These are phyloP conservation scores for Cruciata laevipes DNA, from an alignment of 257 asterid species.

Conservation along the genomic window DNA sequence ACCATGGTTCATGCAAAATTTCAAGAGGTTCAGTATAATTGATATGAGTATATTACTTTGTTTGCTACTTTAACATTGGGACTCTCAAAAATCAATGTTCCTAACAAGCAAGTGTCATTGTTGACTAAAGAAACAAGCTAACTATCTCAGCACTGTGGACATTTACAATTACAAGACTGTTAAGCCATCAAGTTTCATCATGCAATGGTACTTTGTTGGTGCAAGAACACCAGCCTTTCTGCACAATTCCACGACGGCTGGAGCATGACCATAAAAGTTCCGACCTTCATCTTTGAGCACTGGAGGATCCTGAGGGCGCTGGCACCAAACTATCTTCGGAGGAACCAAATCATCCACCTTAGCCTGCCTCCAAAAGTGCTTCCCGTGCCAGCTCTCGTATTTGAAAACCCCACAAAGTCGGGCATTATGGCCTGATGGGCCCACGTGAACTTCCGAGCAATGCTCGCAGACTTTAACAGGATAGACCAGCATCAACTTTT, in stretches of 20 bases:
- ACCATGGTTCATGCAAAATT: not conserved
- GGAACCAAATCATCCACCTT: constrained; percentile 71
- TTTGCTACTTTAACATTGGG: not conserved
- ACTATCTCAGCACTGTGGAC: not conserved
- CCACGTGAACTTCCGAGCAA: constrained; percentile 83
- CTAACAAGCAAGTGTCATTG: too few species aligned
- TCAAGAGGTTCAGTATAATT: not conserved
- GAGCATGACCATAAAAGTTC: constrained; percentile 70
- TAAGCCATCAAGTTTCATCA: constrained; percentile 73
- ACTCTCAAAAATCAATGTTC: not conserved
- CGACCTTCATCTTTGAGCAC: constrained; percentile 65
- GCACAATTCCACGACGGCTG: constrained; percentile 83
- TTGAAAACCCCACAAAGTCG: constrained; percentile 79
- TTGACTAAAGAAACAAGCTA: too few species aligned
- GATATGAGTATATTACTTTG: not conserved
- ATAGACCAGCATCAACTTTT: constrained; percentile 55
- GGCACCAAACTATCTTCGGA: constrained; percentile 59
- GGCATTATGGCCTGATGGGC: constrained; percentile 80
- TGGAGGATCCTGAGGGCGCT: constrained; percentile 67
- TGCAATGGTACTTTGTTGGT: constrained; percentile 56
- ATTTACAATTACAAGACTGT: constrained; percentile 19
- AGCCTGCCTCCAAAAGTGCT: constrained; percentile 76
- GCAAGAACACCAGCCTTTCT: constrained; percentile 70
- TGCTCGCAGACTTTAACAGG: constrained; percentile 72
- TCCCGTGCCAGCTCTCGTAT: constrained; percentile 55